Conservation (phyloP, 2,329 filamentous ascomycete genomes). For the Lizonia empirigonia region DNA sequence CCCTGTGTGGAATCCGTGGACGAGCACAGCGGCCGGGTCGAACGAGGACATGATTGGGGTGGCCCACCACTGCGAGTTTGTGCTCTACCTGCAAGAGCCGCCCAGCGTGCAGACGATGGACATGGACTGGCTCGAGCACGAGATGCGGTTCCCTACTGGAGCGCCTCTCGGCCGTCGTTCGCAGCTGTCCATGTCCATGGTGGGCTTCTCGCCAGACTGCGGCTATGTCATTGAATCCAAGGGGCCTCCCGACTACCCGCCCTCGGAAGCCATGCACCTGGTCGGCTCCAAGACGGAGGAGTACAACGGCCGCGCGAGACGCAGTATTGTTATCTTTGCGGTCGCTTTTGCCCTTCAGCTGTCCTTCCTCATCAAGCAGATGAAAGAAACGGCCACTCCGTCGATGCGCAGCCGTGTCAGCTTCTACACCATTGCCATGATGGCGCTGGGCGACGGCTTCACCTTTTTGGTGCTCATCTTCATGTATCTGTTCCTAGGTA, state of each 20-base stretch:
- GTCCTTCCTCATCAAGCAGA: constrained; percentile 63
- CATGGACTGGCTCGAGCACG: constrained; percentile 61
- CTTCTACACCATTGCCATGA: constrained; percentile 67
- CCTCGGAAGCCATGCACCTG: constrained; percentile 59
- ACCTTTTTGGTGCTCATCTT: constrained; percentile 61
- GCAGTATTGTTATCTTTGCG: constrained; percentile 60
- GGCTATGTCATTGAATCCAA: constrained; percentile 69
- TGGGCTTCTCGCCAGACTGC: constrained; percentile 69
- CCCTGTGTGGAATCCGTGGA: constrained; percentile 70
- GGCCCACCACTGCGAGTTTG: constrained; percentile 86
- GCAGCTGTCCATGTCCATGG: constrained; percentile 62
- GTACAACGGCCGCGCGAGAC: constrained; percentile 58
- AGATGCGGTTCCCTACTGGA: constrained; percentile 65
- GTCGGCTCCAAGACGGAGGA: constrained; percentile 63
- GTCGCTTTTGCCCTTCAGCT: constrained; percentile 59
- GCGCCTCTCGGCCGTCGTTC: constrained; percentile 59
- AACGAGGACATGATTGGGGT: constrained; percentile 63
- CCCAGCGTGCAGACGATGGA: constrained; percentile 36
- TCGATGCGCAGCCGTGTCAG: constrained; percentile 68
- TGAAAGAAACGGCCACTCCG: constrained; percentile 68
- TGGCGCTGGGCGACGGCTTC: constrained; percentile 66
- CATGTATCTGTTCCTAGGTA: constrained; percentile 57
- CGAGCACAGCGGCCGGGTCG: constrained; percentile 66
- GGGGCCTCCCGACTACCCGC: constrained; percentile 60
- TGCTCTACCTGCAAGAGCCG: constrained; percentile 79